Evolutionary conservation across 116 monocot genomes (phyloP).

Genomic region (Cymodocea nodosa): DNA sequence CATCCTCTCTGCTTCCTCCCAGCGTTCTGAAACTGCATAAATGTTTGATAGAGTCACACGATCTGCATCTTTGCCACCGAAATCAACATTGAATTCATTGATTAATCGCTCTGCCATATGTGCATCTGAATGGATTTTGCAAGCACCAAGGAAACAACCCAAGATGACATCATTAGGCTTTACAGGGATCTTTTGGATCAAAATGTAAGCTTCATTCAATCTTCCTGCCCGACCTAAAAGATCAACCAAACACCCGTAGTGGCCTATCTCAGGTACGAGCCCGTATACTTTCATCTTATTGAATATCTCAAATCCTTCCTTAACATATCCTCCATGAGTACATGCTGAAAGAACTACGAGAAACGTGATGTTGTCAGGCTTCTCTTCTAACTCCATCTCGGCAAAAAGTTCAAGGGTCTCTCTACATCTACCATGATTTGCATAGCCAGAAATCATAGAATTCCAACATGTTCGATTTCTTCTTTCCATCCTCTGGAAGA

Average conservation of each 20-base stretch:
- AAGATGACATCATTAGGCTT: constrained; percentile 38
- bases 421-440: constrained; percentile 31
- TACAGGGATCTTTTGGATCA: constrained; percentile 46
- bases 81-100: constrained; percentile 1
- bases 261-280: constrained; percentile 32
- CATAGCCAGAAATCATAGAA: constrained; percentile 50
- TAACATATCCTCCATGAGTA: constrained; percentile 42
- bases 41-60: constrained; percentile 41
- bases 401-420: constrained; percentile 36
- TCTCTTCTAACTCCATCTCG: constrained; percentile 37
- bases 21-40: constrained; percentile 32
- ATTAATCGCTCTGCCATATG: constrained; percentile 29
- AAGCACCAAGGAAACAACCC: constrained; percentile 55
- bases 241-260: constrained; percentile 61
- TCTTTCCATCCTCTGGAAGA: constrained; percentile 28
- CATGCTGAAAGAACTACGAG: constrained; percentile 38
- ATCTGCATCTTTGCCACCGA: constrained; percentile 11
- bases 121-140: constrained; percentile 27
- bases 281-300: constrained; percentile 17
- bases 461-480: constrained; percentile 46
- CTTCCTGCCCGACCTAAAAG: constrained; percentile 54
- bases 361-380: constrained; percentile 40
- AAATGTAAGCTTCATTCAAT: constrained; percentile 40
- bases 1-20: constrained; percentile 25
- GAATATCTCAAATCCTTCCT: constrained; percentile 38